Evolutionary conservation across 225 moss, liverwort and hornwort genomes (phyloP).

Genomic region (Sphagnum tenellum): DNA sequence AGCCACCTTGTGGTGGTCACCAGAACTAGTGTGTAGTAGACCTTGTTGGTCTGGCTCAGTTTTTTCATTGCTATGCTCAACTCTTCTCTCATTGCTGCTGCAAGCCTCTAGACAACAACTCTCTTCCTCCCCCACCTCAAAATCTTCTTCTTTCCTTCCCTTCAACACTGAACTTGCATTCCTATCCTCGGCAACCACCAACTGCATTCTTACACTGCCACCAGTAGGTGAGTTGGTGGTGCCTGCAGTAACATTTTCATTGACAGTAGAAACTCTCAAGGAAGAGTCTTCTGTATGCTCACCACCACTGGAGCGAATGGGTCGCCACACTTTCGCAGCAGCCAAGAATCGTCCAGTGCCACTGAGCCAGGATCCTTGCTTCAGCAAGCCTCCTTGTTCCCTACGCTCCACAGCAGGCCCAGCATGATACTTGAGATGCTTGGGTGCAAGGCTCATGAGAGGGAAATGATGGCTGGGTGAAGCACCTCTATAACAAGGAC

Average conservation of each 20-base stretch:
- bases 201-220: rapidly evolving
- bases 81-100: background rate
- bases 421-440: slow-evolving; percentile 9
- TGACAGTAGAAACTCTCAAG: background rate
- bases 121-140: slow-evolving; percentile 1
- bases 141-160: background rate
- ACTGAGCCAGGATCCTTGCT: slow-evolving; percentile 34
- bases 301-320: background rate
- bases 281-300: slow-evolving; percentile 1
- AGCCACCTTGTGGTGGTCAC: background rate
- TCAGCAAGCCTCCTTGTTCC: slow-evolving; percentile 21
- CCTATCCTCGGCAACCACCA: background rate
- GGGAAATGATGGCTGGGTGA: slow-evolving; percentile 2
- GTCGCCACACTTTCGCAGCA: slow-evolving; percentile 75
- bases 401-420: slow-evolving; percentile 20
- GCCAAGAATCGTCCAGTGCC: slow-evolving; percentile 20
- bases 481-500: background rate
- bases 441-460: slow-evolving; percentile 15
- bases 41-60: background rate
- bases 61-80: background rate
- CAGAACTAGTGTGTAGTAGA: too few relatives aligned
- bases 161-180: background rate
- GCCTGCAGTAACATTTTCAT: background rate
- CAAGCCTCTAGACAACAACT: background rate
- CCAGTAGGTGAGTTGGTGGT: background rate